Conservation (phyloP, 129 eudicot species). For the Oenanthe sinensis region DNA sequence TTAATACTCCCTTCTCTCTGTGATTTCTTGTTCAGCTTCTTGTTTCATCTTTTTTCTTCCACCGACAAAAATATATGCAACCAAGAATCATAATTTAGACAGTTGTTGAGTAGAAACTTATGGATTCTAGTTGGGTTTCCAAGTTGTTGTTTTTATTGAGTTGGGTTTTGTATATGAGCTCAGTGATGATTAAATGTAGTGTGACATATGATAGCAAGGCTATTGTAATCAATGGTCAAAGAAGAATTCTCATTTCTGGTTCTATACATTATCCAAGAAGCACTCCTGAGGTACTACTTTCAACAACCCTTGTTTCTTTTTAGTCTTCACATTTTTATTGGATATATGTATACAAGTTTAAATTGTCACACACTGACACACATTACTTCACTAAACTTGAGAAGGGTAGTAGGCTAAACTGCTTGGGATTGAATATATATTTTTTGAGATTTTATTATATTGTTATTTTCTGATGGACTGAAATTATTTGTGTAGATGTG, state of each 20-base stretch:
- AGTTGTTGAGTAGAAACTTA: constrained; percentile 7
- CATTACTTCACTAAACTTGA: too few species aligned
- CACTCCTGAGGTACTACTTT: constrained; percentile 71
- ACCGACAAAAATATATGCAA: constrained; percentile 12
- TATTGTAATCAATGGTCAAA: constrained; percentile 71
- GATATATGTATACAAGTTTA: neutral
- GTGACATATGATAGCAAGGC: constrained; percentile 86
- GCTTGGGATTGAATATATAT: neutral
- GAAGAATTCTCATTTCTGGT: constrained; percentile 82
- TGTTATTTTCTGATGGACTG: neutral
- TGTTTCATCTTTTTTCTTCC: constrained; percentile 18
- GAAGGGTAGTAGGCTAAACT: neutral
- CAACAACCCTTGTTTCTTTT: neutral
- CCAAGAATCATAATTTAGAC: neutral
- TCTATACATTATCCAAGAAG: constrained; percentile 95
- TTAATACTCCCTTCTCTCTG: neutral
- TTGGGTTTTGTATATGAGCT: constrained; percentile 28
- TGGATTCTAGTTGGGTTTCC: constrained; percentile 35
- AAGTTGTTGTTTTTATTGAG: constrained; percentile 30
- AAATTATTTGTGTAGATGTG: constrained; percentile 58
- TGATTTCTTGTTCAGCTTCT: too few species aligned
- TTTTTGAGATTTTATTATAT: neutral
- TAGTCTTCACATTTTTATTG: constrained; percentile 9
- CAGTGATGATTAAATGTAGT: constrained; percentile 33
- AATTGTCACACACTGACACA: neutral